These are phyloP conservation scores for Gentiana straminea DNA, from an alignment of 257 asterid species.

Conservation along the genomic window DNA sequence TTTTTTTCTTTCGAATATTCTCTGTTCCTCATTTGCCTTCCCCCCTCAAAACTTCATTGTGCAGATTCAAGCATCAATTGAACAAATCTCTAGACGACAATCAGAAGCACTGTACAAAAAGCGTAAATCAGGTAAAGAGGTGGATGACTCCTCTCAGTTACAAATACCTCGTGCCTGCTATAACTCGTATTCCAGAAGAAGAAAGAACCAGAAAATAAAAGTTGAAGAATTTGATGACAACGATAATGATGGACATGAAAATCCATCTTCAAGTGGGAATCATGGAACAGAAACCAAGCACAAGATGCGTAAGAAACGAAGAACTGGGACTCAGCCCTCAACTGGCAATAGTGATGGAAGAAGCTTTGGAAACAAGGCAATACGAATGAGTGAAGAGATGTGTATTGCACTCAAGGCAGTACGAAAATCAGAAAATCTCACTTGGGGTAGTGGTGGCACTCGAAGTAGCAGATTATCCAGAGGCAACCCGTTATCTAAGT, in stretches of 20 bases:
- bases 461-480: slow-evolving; percentile 26
- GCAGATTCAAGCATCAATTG: slow-evolving; percentile 37
- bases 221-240: slow-evolving; percentile 14
- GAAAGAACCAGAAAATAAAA: slow-evolving; percentile 15
- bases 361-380: slow-evolving; percentile 13
- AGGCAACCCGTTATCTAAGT: slow-evolving; percentile 18
- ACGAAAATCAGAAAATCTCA: slow-evolving; percentile 16
- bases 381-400: slow-evolving; percentile 9
- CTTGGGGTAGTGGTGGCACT: slow-evolving; percentile 35
- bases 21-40: no score
- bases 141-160: slow-evolving; percentile 7
- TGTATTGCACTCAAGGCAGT: slow-evolving; percentile 9
- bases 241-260: slow-evolving; percentile 18
- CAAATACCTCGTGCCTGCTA: slow-evolving; percentile 13
- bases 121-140: slow-evolving; percentile 21
- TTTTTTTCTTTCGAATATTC: no score
- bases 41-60: no score
- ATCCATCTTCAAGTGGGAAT: slow-evolving; percentile 17
- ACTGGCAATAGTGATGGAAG: slow-evolving; percentile 14
- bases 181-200: slow-evolving; percentile 21
- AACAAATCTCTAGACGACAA: slow-evolving; percentile 25
- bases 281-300: slow-evolving; percentile 20
- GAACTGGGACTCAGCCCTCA: slow-evolving; percentile 10
- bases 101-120: slow-evolving; percentile 29
- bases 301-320: slow-evolving; percentile 16